Evolutionary conservation across 176 grass and related monocot genomes (phyloP).

Genomic region (Saccharum officinarum): DNA sequence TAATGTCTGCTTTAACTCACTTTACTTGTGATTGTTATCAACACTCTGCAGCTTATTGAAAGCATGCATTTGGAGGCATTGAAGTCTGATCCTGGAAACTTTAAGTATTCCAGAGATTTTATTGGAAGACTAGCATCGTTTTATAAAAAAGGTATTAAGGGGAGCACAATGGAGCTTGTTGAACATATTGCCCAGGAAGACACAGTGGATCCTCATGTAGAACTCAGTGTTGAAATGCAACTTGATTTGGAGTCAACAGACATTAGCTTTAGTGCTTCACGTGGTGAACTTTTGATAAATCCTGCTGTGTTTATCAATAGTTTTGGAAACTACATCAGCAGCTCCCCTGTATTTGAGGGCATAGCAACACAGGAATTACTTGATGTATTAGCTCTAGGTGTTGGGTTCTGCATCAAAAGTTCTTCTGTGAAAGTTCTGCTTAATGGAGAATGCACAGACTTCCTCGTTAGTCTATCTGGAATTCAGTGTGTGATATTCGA

Average conservation of each 20-base stretch:
- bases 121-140: conserved; percentile 53
- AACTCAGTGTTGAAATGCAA: conserved; percentile 50
- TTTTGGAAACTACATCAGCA: conserved; percentile 41
- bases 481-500: conserved; percentile 57
- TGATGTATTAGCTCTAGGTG: conserved; percentile 44
- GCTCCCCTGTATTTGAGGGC: conserved; percentile 31
- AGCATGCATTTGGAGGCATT: conserved; percentile 38
- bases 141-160: conserved; percentile 29
- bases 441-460: conserved; percentile 42
- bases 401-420: conserved; percentile 63
- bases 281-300: conserved; percentile 27
- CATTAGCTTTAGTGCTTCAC: conserved; percentile 59
- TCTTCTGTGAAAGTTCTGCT: conserved; percentile 56
- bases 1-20: conserved; percentile 11
- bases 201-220: conserved; percentile 11
- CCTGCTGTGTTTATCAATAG: conserved; percentile 22
- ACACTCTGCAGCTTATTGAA: conserved; percentile 53
- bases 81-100: conserved; percentile 35
- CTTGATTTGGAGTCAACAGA: conserved; percentile 60
- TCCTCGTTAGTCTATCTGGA: conserved; percentile 50
- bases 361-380: conserved; percentile 32
- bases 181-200: conserved; percentile 32
- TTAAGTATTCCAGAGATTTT: conserved; percentile 61
- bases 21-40: conserved; percentile 16
- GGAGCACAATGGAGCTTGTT: conserved; percentile 37